Base-by-base conservation (phyloP, 257 asterid species). In the Salvia splendens region DNA sequence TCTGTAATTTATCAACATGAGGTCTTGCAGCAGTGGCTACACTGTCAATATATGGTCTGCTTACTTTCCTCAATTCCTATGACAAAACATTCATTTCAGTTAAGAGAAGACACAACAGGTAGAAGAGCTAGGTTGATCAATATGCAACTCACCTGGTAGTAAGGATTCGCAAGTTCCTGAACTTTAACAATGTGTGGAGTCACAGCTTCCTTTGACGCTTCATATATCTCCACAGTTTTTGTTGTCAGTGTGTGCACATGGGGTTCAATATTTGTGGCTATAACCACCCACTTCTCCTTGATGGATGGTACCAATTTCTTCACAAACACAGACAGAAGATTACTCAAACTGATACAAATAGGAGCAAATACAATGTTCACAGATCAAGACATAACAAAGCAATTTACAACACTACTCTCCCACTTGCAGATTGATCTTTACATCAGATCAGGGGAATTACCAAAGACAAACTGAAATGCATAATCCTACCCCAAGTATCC, bases 11-110 rank as follows among this genome's bases (percentile, higher is more conserved):
- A 35, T 88, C 92, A 67, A 91, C 81, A 76, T 93, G 95, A 73
- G 99, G 99, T 74, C 79, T 84, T 69, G 97, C 73, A n/a, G 86
- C 88, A 72, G 91, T 73, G 69, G 96, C 96, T 60, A 84, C 82
- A 77, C 87, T 92, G 70, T 93, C 95, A 47, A 93, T 79, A 68
- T 93, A 84, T 48, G 95, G 99, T 69, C 80, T 83, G 87, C 95
- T 84, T 75, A 72, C 12, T 82, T 81, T 88, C 80, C 86, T 85
- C 54, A 88, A 35, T 64, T 88, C 83, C 98, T 92, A 87, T 70
- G 64, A 78, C 33, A 52, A 79, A 63, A 64, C 47, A 50, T 67
- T 50, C 5, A 15, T 35, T 66, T 72, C 67, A 86, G 73, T 49
- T 45, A n/a, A 52, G 42, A 53, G 66, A 69, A 35, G 63, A 70